Evolutionary conservation across 2,329 filamentous ascomycete species (phyloP).

Genomic region (Eutypella sp.): DNA sequence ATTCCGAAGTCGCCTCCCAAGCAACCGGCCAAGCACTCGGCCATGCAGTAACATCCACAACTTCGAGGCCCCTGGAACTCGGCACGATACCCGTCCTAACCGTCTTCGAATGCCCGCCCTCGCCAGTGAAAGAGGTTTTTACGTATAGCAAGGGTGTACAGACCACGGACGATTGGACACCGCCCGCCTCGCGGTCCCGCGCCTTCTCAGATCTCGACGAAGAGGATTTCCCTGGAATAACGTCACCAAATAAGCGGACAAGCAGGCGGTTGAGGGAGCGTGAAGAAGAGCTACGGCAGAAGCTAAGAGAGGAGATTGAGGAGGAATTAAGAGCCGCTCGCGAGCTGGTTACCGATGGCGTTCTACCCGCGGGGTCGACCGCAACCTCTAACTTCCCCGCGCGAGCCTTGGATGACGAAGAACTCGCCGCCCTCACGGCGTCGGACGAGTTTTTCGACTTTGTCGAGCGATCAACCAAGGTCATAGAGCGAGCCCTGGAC

Average conservation of each 20-base stretch:
- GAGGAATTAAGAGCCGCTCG: conserved; percentile 78
- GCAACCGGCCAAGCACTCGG: conserved; percentile 31
- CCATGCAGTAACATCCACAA: conserved; percentile 20
- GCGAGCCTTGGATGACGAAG: conserved; percentile 74
- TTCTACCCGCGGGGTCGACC: conserved; percentile 38
- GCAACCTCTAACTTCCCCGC: conserved; percentile 63
- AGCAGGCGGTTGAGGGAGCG: conserved; percentile 75
- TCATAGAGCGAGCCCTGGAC: conserved; percentile 91
- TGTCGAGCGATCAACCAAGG: conserved; percentile 90
- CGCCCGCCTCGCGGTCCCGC: conserved; percentile 46
- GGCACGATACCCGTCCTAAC: conserved; percentile 69
- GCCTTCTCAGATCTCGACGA: conserved; percentile 55
- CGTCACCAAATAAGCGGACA: conserved; percentile 63
- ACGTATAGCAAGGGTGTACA: conserved; percentile 98
- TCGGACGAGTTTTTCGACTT: conserved; percentile 95
- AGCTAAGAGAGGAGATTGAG: conserved; percentile 83
- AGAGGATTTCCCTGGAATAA: conserved; percentile 51
- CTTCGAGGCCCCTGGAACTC: conserved; percentile 59
- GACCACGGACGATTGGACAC: conserved; percentile 71
- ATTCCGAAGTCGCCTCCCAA: conserved; percentile 53
- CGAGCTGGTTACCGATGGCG: conserved; percentile 50
- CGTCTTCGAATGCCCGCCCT: conserved; percentile 74
- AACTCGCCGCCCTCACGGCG: conserved; percentile 82
- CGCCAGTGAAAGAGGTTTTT: conserved; percentile 75
- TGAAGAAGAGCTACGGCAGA: conserved; percentile 84